Evolutionary conservation across 768 basidiomycete species (phyloP).

Genomic region (Tulasnella sp.): DNA sequence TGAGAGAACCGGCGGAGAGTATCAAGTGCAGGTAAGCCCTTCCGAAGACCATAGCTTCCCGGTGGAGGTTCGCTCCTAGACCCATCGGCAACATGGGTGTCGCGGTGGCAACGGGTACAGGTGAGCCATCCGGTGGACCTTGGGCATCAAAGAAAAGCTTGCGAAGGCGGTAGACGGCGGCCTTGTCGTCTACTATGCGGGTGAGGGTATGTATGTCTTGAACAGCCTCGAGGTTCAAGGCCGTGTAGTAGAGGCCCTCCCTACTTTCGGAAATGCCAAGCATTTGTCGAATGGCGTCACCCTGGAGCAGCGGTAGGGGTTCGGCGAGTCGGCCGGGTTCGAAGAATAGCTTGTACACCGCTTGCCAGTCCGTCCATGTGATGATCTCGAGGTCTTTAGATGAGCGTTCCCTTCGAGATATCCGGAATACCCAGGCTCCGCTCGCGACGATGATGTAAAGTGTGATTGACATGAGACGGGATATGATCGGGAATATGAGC

Average conservation of each 20-base stretch:
- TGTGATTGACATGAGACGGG: background rate
- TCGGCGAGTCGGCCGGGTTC: background rate
- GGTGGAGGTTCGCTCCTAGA: background rate
- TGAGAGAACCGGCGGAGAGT: background rate
- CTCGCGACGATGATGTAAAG: background rate
- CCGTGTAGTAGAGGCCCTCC: background rate
- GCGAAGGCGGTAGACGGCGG: background rate
- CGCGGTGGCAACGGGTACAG: background rate
- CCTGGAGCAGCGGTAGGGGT: background rate
- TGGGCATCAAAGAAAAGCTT: background rate
- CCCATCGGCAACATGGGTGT: background rate
- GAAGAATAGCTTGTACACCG: background rate
- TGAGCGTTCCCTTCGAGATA: background rate
- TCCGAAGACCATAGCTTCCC: background rate
- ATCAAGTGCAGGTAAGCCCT: background rate
- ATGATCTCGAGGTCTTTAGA: background rate
- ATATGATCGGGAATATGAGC: background rate
- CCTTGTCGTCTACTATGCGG: background rate
- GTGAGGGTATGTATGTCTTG: background rate
- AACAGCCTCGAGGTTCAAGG: background rate
- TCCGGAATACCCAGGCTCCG: background rate
- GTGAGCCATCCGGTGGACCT: background rate
- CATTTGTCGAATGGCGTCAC: background rate
- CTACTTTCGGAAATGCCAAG: background rate
- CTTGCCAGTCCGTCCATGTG: background rate